Percentiles rank a stretch among this genome's conserved stretches.
These are phyloP conservation scores for Petunia hybrid DNA, from an alignment of 305 asterid species.

Conservation along the genomic window DNA sequence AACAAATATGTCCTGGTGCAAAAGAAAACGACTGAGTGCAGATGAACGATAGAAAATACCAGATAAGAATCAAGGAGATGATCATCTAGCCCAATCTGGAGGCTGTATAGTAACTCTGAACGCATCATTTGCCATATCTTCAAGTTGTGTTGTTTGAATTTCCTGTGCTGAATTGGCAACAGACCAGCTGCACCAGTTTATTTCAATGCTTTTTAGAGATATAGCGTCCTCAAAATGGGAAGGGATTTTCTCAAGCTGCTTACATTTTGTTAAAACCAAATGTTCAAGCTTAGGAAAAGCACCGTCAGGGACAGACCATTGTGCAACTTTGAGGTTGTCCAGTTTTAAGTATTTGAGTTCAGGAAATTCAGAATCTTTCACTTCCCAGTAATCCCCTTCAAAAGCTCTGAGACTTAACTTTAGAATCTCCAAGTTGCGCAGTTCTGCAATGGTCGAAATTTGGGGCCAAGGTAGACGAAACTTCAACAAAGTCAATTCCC, in stretches of 20 bases:
- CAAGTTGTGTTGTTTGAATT: constrained; percentile 23
- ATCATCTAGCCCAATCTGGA: no score
- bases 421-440: constrained; percentile 42
- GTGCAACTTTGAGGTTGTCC: constrained; percentile 29
- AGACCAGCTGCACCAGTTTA: constrained; percentile 34
- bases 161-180: constrained; percentile 35
- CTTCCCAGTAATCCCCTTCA: constrained; percentile 41
- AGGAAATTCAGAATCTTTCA: constrained; percentile 38
- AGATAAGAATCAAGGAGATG: background rate
- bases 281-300: constrained; percentile 41
- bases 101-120: no score
- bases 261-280: constrained; percentile 36
- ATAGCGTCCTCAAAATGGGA: constrained; percentile 25
- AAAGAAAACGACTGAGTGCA: no score
- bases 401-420: constrained; percentile 36
- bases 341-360: constrained; percentile 43
- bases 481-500: constrained; percentile 38
- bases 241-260: constrained; percentile 35
- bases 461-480: constrained; percentile 40
- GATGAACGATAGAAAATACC: no score
- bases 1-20: no score
- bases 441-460: constrained; percentile 35
- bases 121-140: constrained; percentile 29
- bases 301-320: constrained; percentile 34
- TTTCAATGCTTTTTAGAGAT: constrained; percentile 34